Percentiles rank a stretch among this genome's conserved stretches.
These are phyloP conservation scores for grape (Vitis vinifera) DNA, from an alignment of 164 flowering plant genomes.

Conservation along the genomic window DNA sequence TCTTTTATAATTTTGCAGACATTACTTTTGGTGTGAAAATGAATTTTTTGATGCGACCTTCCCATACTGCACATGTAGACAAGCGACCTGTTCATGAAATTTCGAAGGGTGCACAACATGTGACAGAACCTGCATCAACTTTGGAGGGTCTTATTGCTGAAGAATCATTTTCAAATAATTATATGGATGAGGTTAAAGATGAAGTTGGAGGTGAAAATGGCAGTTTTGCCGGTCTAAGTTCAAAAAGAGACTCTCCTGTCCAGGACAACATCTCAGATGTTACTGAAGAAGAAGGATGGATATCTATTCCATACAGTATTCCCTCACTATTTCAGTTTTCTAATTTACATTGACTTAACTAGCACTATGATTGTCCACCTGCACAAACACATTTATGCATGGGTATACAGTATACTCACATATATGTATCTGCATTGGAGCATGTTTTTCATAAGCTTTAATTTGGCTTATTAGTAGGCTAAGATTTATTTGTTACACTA, in stretches of 20 bases:
- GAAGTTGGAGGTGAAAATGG: slow-evolving; percentile 33
- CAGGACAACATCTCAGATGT: slow-evolving; percentile 58
- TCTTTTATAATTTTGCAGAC: slow-evolving; percentile 28
- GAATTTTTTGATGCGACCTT: slow-evolving; percentile 76
- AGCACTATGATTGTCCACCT: neutral
- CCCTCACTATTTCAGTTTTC: neutral
- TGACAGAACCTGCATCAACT: slow-evolving; percentile 37
- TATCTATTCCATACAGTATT: slow-evolving; percentile 75
- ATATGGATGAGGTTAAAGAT: slow-evolving; percentile 25
- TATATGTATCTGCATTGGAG: no score
- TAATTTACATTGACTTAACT: neutral
- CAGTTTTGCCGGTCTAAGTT: slow-evolving; percentile 22
- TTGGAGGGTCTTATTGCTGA: slow-evolving; percentile 82
- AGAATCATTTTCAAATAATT: slow-evolving; percentile 44
- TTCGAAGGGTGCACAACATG: slow-evolving; percentile 18
- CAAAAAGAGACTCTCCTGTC: slow-evolving; percentile 26
- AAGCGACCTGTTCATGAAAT: slow-evolving; percentile 33
- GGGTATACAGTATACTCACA: no score
- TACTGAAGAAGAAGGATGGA: slow-evolving; percentile 83
- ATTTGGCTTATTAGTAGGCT: no score
- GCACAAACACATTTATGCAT: neutral
- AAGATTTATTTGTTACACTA: no score
- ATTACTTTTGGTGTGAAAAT: slow-evolving; percentile 31
- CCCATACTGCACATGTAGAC: slow-evolving; percentile 39
- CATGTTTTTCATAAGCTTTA: no score